These are phyloP conservation scores for Penicillium sp. DNA, from an alignment of 2,329 filamentous ascomycete species.

Conservation along the genomic window DNA sequence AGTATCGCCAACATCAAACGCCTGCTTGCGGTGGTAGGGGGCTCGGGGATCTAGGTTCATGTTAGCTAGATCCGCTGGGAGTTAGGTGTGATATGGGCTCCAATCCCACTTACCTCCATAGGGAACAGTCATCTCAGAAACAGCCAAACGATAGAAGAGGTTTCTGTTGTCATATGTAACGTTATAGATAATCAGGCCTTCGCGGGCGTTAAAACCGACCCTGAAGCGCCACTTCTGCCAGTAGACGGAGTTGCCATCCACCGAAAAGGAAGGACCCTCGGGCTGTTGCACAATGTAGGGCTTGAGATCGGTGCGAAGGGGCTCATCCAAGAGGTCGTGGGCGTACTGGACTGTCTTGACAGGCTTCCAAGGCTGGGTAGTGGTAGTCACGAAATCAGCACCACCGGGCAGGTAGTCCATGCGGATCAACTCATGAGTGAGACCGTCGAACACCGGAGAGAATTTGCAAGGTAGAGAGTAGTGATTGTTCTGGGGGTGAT, in stretches of 20 bases:
- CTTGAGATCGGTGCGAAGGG: constrained; percentile 61
- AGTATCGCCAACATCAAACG: constrained; percentile 69
- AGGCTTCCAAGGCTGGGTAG: constrained; percentile 58
- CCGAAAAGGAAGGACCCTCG: constrained; percentile 62
- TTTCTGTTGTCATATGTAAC: constrained; percentile 63
- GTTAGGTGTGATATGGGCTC: not conserved
- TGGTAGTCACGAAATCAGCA: constrained; percentile 58
- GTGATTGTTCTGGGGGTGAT: constrained; percentile 40
- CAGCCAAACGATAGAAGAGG: constrained; percentile 65
- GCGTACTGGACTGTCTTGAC: constrained; percentile 53
- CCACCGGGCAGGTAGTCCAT: constrained; percentile 71
- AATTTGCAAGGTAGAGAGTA: constrained; percentile 40
- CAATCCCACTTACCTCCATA: constrained; percentile 36
- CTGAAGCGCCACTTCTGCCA: constrained; percentile 69
- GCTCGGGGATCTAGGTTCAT: constrained; percentile 64
- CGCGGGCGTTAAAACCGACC: constrained; percentile 61
- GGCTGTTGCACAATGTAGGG: constrained; percentile 65
- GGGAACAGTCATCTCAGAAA: constrained; percentile 65
- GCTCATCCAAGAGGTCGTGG: constrained; percentile 65
- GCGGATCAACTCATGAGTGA: constrained; percentile 63
- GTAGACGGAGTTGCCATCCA: constrained; percentile 56
- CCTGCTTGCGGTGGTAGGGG: constrained; percentile 68
- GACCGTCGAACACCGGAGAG: constrained; percentile 54
- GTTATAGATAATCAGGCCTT: constrained; percentile 68
- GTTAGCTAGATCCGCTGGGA: constrained; percentile 7